phyloP scores from a whole-genome alignment of 371 early-diverging fungal genomes.

The Syncephalastrum sp. region DNA sequence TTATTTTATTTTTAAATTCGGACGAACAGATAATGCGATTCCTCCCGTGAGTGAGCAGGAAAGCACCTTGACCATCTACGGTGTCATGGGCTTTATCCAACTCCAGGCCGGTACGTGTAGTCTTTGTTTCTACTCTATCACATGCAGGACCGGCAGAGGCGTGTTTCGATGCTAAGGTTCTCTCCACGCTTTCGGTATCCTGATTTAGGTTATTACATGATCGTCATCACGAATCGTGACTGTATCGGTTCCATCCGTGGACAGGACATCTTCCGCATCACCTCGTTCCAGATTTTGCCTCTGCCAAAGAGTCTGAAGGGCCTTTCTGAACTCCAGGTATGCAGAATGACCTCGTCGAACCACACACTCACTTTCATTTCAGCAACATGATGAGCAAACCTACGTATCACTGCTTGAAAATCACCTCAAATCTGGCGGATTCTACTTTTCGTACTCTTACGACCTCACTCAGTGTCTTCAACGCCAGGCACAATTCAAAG shows the following conservation, averaged over 20 bases:
- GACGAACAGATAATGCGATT: constrained; percentile 15
- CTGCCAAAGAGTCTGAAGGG: constrained; percentile 51
- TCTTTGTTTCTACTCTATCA: neutral
- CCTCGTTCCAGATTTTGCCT: constrained; percentile 72
- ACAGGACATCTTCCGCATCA: constrained; percentile 75
- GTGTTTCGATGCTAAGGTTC: neutral
- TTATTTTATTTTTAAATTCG: too few species aligned
- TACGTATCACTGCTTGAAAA: constrained; percentile 73
- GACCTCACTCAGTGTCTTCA: constrained; percentile 88
- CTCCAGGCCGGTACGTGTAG: constrained; percentile 22
- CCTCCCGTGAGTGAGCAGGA: constrained; percentile 23
- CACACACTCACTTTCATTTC: neutral
- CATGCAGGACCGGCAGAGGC: neutral
- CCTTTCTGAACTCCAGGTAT: constrained; percentile 13
- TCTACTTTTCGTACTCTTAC: constrained; percentile 85
- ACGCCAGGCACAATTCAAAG: constrained; percentile 53
- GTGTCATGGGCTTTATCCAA: constrained; percentile 28
- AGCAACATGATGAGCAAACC: constrained; percentile 55
- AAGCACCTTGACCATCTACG: constrained; percentile 17
- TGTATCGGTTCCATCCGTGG: constrained; percentile 62
- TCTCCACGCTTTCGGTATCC: constrained; percentile 6
- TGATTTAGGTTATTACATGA: constrained; percentile 43
- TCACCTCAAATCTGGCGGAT: constrained; percentile 66
- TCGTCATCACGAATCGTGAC: constrained; percentile 80
- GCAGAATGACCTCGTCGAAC: neutral